Percentiles rank a stretch among this genome's conserved stretches.
Conservation (phyloP, 257 asterid genomes). For the Lycium ferocissimum region DNA sequence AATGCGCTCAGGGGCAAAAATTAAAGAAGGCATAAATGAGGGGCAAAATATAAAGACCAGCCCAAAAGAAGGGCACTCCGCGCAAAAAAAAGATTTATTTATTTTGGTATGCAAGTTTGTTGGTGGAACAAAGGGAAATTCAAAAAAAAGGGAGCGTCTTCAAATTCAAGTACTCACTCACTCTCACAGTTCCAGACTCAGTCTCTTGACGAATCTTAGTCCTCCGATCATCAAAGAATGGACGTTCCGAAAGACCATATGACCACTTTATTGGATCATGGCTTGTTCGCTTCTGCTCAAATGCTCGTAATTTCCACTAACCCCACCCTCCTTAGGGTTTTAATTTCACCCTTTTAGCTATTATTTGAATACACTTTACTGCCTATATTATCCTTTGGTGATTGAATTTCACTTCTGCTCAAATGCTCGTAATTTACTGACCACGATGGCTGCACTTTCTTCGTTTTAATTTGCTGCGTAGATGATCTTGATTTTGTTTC, state of each 20-base stretch:
- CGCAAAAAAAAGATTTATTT: too few relatives aligned
- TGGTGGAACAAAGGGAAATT: too few relatives aligned
- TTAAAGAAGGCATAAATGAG: too few relatives aligned
- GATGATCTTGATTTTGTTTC: not conserved
- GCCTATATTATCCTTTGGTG: not conserved
- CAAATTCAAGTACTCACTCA: too few relatives aligned
- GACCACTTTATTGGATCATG: conserved; percentile 72
- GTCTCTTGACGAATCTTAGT: not conserved
- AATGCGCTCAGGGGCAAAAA: too few relatives aligned
- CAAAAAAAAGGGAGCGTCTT: too few relatives aligned
- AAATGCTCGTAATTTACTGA: conserved; percentile 61
- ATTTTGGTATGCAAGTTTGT: too few relatives aligned
- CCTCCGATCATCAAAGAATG: conserved; percentile 41
- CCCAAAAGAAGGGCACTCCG: too few relatives aligned
- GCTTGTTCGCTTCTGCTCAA: conserved; percentile 86
- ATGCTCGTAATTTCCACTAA: conserved; percentile 58
- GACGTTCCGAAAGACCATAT: conserved; percentile 86
- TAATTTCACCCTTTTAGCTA: conserved; percentile 6
- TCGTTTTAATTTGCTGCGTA: not conserved
- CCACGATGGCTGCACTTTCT: conserved; percentile 15
- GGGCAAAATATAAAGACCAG: too few relatives aligned
- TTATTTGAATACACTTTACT: not conserved
- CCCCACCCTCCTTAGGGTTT: conserved; percentile 15
- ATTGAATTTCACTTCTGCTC: conserved; percentile 64
- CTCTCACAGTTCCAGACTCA: not conserved